Evolutionary conservation across 2,329 filamentous ascomycete species (phyloP), one percentile per base, ranked within the genome.

Genomic region (Capronia coronata): DNA sequence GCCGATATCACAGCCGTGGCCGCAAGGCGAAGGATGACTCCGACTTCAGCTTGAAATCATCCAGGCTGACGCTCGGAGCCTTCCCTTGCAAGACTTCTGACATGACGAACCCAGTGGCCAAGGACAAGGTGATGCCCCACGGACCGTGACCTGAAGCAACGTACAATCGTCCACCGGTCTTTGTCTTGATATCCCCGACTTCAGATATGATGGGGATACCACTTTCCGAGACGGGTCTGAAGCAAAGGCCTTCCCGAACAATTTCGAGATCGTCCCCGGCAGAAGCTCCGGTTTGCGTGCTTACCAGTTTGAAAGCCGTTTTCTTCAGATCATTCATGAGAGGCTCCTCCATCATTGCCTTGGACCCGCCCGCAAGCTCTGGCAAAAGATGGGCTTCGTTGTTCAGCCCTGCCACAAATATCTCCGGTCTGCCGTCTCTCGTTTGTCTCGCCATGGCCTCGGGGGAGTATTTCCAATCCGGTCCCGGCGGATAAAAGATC

Each of bases 351-450:
- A 34, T 34, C 11, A 34, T 13, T 11, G 5, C 11, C 13, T 34
- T 34, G 8, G 30, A 34, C 30, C 25, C 25, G 10, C 25, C 25
- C 0, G 80, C 74, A 2, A 73, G 57, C 0, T 70, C 65, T 0
- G 86, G 85, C 9, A 90, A 67, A 0, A 10, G 25, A 10, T 27
- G 25, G 10, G 25, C 25, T 0, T 75, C 68, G 23, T 74, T 78
- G 62, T 91, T 90, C 30, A 89, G 64, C 0, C 86, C 86, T 0
- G 82, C 83, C 30, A 90, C 69, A 64, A 86, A 90, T 13, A 90
- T 77, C 46, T 87, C 77, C 1, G 51, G 47, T 13, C 25, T 42
- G 10, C 43, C 42, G 14, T 51, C 51, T 9, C 79, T 82, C 7
- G 78, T 79, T 3, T 75, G 61, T 10, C 86, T 73, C 1, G 80